These are phyloP conservation scores for Candida pseudofarinosa DNA, from an alignment of 805 yeast species.

Conservation along the genomic window DNA sequence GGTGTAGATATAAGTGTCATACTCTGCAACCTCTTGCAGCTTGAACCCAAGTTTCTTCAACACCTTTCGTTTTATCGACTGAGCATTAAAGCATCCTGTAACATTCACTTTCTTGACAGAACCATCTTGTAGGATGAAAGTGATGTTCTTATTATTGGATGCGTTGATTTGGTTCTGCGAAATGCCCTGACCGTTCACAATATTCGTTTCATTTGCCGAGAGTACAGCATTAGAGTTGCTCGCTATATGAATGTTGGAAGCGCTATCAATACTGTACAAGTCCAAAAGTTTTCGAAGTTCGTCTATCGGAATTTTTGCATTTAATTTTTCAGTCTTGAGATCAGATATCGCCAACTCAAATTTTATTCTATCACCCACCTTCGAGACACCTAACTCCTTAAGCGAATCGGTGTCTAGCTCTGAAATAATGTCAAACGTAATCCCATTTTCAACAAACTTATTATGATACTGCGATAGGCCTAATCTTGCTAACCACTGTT, in stretches of 20 bases:
- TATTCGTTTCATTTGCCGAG: not conserved
- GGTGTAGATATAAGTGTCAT: constrained; percentile 59
- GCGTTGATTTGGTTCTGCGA: not conserved
- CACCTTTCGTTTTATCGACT: constrained; percentile 67
- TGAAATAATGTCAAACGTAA: constrained; percentile 52
- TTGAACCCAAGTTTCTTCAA: constrained; percentile 53
- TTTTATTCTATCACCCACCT: constrained; percentile 79
- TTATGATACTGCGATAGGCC: constrained; percentile 32
- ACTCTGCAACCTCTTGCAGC: constrained; percentile 38
- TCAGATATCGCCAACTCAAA: constrained; percentile 55
- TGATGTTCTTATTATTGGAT: constrained; percentile 36
- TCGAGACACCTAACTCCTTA: constrained; percentile 66
- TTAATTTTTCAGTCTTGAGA: constrained; percentile 34
- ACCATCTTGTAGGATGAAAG: constrained; percentile 75
- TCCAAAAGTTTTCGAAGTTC: constrained; percentile 19
- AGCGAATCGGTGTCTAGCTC: constrained; percentile 63
- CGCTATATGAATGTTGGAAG: not conserved
- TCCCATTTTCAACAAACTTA: constrained; percentile 44
- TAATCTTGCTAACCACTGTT: constrained; percentile 33
- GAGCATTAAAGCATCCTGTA: constrained; percentile 76
- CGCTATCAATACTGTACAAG: constrained; percentile 4
- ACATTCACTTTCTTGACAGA: constrained; percentile 63
- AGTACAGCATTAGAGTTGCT: not conserved
- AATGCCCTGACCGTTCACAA: not conserved
- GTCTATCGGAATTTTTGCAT: constrained; percentile 18